Evolutionary conservation across 2,329 filamentous ascomycete genomes (phyloP), one percentile per base, ranked within the genome.

Genomic region (Beauveria bassiana): DNA sequence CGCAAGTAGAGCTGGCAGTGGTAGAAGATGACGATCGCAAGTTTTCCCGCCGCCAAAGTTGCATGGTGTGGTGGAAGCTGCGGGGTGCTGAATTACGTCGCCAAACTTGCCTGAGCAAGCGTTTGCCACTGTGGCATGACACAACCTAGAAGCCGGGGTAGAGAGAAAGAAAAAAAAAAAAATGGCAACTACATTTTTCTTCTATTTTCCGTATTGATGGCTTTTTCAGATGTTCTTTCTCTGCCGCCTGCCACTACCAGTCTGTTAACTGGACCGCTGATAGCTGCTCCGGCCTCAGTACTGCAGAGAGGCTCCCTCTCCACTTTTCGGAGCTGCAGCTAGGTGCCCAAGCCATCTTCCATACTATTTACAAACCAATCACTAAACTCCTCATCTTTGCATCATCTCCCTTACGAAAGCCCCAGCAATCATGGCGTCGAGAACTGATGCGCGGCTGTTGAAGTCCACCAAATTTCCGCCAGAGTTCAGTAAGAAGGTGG

Each of bases 401-500:
- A 54, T 49, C 59, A 26, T 22, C n/a, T 18, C n/a, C 10, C 16
- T 9, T 18, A n/a, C 28, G 14, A 20, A 28, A 31, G 16, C 12
- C 8, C 2, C 26, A 12, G 42, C 67, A 70, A 78, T 65, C 66
- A 95, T 95, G 91, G 88, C 90, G 68, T 87, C 88, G 60, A 89
- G 86, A 66, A 91, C 95, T 64, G 93, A 97, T 75, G 88, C 90
- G 66, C 96, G 96, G 80, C 84, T 96, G 69, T 79, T 97, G 61
- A 90, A 88, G 81, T 87, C 88, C 74, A 98, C 93, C 61, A 97
- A 96, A 72, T 98, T 97, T 66, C 95, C 95, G 51, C 83, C 88
- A 8, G 92, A 97, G 71, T 99, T 98, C 78, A 93, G 85, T 72
- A 87, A 90, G 73, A 97, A 97, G 79, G 95, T 99, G 66, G 93